Percentiles rank a stretch among this genome's conserved stretches.
Evolutionary conservation across 202 grass and related monocot genomes (phyloP).

Genomic region (Zizania palustris): DNA sequence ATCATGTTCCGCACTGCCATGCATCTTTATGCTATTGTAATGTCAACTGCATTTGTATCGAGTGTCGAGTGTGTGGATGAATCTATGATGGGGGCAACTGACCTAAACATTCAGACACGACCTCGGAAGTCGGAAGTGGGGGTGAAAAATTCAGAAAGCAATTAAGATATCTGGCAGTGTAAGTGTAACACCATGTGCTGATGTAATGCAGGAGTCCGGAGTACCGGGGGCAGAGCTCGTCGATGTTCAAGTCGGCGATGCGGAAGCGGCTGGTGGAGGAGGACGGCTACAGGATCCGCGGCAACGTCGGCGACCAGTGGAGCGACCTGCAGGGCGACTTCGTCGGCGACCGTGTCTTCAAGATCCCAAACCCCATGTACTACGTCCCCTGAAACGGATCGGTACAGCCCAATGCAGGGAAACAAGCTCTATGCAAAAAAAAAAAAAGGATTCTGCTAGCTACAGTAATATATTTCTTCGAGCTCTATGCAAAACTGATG

Average conservation of each 20-base stretch:
- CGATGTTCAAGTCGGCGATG: slow-evolving; percentile 71
- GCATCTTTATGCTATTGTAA: background rate
- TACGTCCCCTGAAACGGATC: slow-evolving; percentile 60
- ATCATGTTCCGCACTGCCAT: background rate
- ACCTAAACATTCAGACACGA: background rate
- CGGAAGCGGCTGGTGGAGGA: slow-evolving; percentile 75
- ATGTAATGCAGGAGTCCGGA: slow-evolving; percentile 45
- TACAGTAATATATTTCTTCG: background rate
- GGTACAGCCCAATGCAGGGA: background rate
- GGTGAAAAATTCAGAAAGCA: background rate
- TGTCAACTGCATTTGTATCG: background rate
- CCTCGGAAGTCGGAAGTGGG: background rate
- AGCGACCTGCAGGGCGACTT: slow-evolving; percentile 82
- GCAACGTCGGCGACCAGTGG: slow-evolving; percentile 97
- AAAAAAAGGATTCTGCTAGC: background rate
- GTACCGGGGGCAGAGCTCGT: slow-evolving; percentile 66
- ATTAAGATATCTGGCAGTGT: slow-evolving; percentile 8
- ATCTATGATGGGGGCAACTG: background rate
- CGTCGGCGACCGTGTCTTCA: slow-evolving; percentile 77
- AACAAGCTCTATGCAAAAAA: background rate
- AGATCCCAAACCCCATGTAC: slow-evolving; percentile 98
- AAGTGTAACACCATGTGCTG: background rate
- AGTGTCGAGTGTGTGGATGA: background rate
- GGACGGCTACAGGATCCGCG: slow-evolving; percentile 77
- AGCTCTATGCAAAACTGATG: background rate